Evolutionary conservation across 129 eudicot genomes (phyloP), one percentile per base, ranked within the genome.

Genomic region (Flaveria sonorensis): DNA sequence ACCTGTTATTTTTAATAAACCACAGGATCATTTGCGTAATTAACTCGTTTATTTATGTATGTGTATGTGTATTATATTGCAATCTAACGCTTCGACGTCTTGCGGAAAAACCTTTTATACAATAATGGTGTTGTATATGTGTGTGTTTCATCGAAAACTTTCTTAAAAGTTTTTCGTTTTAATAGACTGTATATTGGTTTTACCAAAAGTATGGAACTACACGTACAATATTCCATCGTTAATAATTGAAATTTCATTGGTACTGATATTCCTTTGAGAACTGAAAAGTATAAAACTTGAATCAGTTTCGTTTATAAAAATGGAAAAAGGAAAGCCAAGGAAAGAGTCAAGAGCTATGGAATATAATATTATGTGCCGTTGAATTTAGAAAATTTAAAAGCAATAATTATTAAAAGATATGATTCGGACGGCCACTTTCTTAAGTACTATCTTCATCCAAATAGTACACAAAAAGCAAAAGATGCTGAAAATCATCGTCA

Each of bases 271-370:
- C 5, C 62, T 19, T 56, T 20, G 62, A 56, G 19, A 56, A 56
- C 5, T 18, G 3, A 56, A 19, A 56, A 56, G 62, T 56, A 36
- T 36, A 5, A 36, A 36, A 36, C 40, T 36, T 36, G 20, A 55
- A 55, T 19, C 10, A 18, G 62, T 59, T 59, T 59, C 7, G 16
- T 59, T 21, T 10, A 53, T 4, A 53, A 53, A 18, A 3, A 59
- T 7, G 10, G 65, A 59, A 59, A 23, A 59, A 59, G 15, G 65
- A 23, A 20, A 59, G 65, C 23, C 11, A 59, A 23, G 32, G 65
- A 59, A 59, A 59, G 65, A 59, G 65, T 59, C 65, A 59, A 59
- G 65, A 59, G 36, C 12, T 59, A 59, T 59, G 36, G 65, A 59
- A 59, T 59, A 59, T 21, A 59, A 21, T 24, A 59, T 59, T 10